Evolutionary conservation across 768 basidiomycete genomes (phyloP), one percentile per base, ranked within the genome.

Genomic region (Phylloporus sp.): DNA sequence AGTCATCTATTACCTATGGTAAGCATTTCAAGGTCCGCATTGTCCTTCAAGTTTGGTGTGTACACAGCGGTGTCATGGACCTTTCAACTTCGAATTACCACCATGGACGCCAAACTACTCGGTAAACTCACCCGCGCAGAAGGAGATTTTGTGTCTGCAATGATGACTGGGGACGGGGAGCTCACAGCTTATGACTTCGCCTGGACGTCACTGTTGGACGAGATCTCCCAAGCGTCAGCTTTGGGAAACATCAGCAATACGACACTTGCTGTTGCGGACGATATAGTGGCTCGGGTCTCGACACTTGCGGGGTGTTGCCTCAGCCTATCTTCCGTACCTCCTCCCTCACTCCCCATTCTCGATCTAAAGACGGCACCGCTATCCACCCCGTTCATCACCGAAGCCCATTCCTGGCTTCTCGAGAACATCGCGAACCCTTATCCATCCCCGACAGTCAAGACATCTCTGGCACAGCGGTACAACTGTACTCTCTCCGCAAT

Each of bases 351-450:
- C 9, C 28, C 37, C 24, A 9, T 15, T 6, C 17, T 32, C n/a
- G 13, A 14, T 15, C 15, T 20, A n/a, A 39, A 39, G 11, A 27
- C 34, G 3, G 6, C 18, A 5, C 3, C 15, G 6, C 9, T 24
- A 9, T 38, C 48, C 7, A 5, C 42, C 1, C 11, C 47, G 1
- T 58, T 54, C 11, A 44, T 46, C 36, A 14, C 32, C 4, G 27
- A 60, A 4, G 64, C 70, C 0, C 71, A 71, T 46, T 44, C 52
- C 6, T 80, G 78, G 77, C 59, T 79, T 1, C 48, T 75, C 0
- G 37, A 55, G 1, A 73, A 80, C 40, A 53, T 80, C 0, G 71
- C 75, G 21, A 68, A 78, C 49, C 80, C 80, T 0, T 80, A 80
- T 44, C 80, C 80, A 0, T 60, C 70, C 0, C 26, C 49, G 1